A percentile compares a stretch with the other conserved stretches of the same genome.
These are phyloP conservation scores for Herpetomonas tarakana DNA, from an alignment of 208 protist species.

Conservation along the genomic window DNA sequence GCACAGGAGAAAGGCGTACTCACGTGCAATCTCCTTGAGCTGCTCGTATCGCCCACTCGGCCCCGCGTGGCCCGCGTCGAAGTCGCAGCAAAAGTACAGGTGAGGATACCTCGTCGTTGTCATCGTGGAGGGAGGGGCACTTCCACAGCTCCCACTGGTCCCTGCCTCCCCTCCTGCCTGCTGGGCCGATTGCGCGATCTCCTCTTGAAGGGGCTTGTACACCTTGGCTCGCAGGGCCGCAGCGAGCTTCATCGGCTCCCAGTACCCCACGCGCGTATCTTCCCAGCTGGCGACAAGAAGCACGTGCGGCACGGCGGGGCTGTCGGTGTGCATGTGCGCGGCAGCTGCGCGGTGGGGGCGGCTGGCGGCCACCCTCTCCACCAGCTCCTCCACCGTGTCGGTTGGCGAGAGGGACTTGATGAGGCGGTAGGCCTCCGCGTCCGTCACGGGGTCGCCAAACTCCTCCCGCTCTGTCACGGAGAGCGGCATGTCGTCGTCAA, in stretches of 20 bases:
- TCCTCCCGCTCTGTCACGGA: conserved; percentile 83
- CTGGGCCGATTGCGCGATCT: not conserved
- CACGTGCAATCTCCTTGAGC: conserved; percentile 51
- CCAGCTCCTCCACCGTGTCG: conserved; percentile 44
- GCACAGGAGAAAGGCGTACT: conserved; percentile 57
- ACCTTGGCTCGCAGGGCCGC: conserved; percentile 31
- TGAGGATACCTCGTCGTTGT: not conserved
- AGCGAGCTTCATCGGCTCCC: conserved; percentile 57
- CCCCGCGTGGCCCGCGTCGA: conserved; percentile 54
- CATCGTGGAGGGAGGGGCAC: not conserved
- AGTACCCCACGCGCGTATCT: conserved; percentile 67
- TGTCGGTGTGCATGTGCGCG: too few relatives aligned
- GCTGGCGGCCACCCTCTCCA: not conserved
- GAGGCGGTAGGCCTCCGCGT: conserved; percentile 56
- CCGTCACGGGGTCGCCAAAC: conserved; percentile 84
- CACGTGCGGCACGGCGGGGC: conserved; percentile 46
- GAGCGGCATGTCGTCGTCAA: conserved; percentile 64
- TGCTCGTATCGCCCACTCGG: conserved; percentile 54
- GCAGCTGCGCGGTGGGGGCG: too few relatives aligned
- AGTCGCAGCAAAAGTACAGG: conserved; percentile 55
- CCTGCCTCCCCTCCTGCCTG: not conserved
- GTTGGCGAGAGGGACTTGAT: conserved; percentile 66
- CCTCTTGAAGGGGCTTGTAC: not conserved
- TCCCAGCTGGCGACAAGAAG: conserved; percentile 58
- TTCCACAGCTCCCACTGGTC: not conserved